Base-by-base conservation (phyloP, 106 monocot genomes). In the Allium cepa region DNA sequence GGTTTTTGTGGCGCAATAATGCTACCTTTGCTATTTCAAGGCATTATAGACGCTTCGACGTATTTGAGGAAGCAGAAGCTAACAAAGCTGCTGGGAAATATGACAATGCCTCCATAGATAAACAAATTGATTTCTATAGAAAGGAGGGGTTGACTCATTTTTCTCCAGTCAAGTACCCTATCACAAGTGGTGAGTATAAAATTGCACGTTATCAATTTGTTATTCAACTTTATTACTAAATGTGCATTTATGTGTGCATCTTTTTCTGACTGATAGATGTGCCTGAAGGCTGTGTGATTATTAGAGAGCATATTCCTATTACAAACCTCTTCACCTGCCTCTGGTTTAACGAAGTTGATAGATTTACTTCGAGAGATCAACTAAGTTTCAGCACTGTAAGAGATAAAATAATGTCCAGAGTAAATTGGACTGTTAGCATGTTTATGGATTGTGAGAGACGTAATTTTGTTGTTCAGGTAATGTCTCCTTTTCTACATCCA, bases 291-390 rank as follows among this genome's bases (percentile, higher is more conserved):
- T 99, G 97, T 72, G 97, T 99, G 26, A 92, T 99, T 62, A 85
- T 99, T n/a, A 86, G 72, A 82, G 92, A 99, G 69, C 97, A 99
- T 60, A 84, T 70, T 12, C 97, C 92, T 5, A 87, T 99, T 12
- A 92, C 92, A 51, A 92, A 93, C 73, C 80, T 92, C 48, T 99
- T 99, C 85, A 92, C 92, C 13, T 99, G 97, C 76, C 80, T 99
- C 47, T 99, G 97, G 97, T 99, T 99, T 76, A 99, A 92, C 55
- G 97, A 99, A 79, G 92, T 97, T 9, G 92, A 97, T 68, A 85
- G 86, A 2, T 97, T 96, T 75, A 96, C 91, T 26, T 88, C 95
- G 4, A 88, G 95, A 57, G 95, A 96, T 76, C 95, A 96, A 60
- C 77, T 97, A 12, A 92, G 96, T 77, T 97, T 92, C 72, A 89